phyloP scores from a whole-genome alignment of 2,329 filamentous ascomycete genomes.

The Colletotrichum cordylinicola region DNA sequence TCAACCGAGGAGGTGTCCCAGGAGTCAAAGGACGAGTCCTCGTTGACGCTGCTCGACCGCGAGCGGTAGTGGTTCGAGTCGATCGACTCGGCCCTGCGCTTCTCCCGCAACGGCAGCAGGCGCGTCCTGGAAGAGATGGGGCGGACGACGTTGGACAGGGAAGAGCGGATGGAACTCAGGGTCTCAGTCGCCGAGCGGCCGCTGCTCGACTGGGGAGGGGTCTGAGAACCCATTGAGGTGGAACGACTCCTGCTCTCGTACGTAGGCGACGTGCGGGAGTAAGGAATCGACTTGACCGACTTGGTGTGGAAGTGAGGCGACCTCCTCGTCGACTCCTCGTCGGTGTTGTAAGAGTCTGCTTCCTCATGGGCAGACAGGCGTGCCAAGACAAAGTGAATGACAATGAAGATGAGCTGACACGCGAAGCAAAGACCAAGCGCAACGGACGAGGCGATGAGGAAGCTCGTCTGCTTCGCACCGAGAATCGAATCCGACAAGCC shows the following conservation, averaged over 20 bases:
- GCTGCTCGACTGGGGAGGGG: constrained; percentile 50
- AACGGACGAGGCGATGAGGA: constrained; percentile 50
- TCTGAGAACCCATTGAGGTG: constrained; percentile 41
- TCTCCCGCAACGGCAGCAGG: constrained; percentile 51
- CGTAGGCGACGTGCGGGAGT: constrained; percentile 48
- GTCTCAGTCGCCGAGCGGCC: constrained; percentile 51
- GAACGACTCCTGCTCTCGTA: constrained; percentile 21
- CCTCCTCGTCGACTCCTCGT: constrained; percentile 35
- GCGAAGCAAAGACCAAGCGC: constrained; percentile 51
- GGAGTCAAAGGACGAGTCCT: constrained; percentile 72
- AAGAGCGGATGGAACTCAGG: constrained; percentile 53
- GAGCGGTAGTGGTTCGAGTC: constrained; percentile 47
- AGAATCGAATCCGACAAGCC: constrained; percentile 35
- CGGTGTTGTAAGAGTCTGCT: constrained; percentile 33
- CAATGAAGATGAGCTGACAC: constrained; percentile 54
- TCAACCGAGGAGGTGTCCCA: constrained; percentile 78
- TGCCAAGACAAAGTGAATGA: constrained; percentile 46
- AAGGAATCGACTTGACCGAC: constrained; percentile 59
- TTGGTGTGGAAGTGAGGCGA: constrained; percentile 49
- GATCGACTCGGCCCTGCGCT: constrained; percentile 51
- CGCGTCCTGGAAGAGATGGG: constrained; percentile 63
- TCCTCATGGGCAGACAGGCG: constrained; percentile 35
- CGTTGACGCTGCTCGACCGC: constrained; percentile 37
- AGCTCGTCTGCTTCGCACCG: constrained; percentile 35
- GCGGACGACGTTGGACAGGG: constrained; percentile 53